Conservation (phyloP, 495 filamentous ascomycete species). For the Lasiosphaeriaceae sp. region DNA sequence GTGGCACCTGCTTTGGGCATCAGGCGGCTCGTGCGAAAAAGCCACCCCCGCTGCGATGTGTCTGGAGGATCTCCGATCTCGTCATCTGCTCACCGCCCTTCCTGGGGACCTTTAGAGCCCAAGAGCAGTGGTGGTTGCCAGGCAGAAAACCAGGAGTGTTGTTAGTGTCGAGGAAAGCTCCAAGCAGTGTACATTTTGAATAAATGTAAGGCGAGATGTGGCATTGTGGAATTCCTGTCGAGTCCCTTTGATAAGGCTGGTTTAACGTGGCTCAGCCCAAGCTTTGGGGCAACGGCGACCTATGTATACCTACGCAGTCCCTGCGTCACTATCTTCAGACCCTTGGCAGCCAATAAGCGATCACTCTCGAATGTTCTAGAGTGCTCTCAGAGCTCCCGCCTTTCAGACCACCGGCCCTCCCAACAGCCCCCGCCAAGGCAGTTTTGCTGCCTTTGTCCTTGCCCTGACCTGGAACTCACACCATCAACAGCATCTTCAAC, state of each 20-base stretch:
- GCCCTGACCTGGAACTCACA: neutral
- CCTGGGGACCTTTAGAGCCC: neutral
- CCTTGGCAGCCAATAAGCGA: conserved; percentile 23
- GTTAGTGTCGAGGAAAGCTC: neutral
- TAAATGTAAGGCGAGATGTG: neutral
- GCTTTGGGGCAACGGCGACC: neutral
- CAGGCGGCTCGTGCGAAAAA: neutral
- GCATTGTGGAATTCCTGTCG: neutral
- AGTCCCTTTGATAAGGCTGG: neutral
- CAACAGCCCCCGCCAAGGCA: conserved; percentile 17
- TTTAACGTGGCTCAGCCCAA: neutral
- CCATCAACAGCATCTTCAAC: neutral
- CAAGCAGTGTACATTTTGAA: neutral
- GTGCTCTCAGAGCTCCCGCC: conserved; percentile 6
- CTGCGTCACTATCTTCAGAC: conserved; percentile 25
- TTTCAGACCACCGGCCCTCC: conserved; percentile 12
- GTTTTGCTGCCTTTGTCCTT: conserved; percentile 10
- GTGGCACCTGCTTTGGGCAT: neutral
- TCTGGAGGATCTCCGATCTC: neutral
- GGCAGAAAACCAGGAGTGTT: neutral
- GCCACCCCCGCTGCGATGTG: neutral
- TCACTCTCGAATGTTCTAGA: conserved; percentile 33
- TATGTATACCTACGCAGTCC: conserved; percentile 21
- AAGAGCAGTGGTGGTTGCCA: neutral
- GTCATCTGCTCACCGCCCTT: neutral